These are phyloP conservation scores for Acanthamoeba sp. DNA, from an alignment of 208 protist species.

Conservation along the genomic window DNA sequence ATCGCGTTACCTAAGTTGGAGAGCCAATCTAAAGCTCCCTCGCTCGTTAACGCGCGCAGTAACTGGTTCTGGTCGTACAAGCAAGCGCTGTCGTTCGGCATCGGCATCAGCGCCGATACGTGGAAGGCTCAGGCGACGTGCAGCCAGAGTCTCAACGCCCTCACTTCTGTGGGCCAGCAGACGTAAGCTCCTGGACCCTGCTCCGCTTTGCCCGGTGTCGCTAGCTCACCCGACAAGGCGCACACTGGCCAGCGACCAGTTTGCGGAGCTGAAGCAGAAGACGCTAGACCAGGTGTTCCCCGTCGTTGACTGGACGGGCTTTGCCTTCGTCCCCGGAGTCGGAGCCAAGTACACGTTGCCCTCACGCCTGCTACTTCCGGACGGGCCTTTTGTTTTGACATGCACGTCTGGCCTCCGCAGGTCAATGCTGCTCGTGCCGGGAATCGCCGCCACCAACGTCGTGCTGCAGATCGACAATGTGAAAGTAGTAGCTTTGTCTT, in stretches of 20 bases:
- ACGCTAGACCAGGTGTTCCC: neutral
- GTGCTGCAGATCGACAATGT: neutral
- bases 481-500: neutral
- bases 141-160: neutral
- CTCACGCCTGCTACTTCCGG: neutral
- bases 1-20: neutral
- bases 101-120: neutral
- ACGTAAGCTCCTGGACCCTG: neutral
- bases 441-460: neutral
- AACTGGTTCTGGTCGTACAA: constrained; percentile 29
- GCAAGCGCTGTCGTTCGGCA: neutral
- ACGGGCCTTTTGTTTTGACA: too few species aligned
- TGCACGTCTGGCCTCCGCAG: neutral
- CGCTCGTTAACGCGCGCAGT: neutral
- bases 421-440: neutral
- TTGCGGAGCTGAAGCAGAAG: neutral
- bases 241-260: constrained; percentile 1
- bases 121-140: constrained; percentile 22
- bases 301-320: neutral
- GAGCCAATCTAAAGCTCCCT: neutral
- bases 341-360: neutral
- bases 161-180: too few species aligned
- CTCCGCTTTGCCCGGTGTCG: neutral
- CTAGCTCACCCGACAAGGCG: neutral
- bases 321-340: neutral